Base-by-base conservation (phyloP, 208 protist genomes). In the Crithidia expoeki region DNA sequence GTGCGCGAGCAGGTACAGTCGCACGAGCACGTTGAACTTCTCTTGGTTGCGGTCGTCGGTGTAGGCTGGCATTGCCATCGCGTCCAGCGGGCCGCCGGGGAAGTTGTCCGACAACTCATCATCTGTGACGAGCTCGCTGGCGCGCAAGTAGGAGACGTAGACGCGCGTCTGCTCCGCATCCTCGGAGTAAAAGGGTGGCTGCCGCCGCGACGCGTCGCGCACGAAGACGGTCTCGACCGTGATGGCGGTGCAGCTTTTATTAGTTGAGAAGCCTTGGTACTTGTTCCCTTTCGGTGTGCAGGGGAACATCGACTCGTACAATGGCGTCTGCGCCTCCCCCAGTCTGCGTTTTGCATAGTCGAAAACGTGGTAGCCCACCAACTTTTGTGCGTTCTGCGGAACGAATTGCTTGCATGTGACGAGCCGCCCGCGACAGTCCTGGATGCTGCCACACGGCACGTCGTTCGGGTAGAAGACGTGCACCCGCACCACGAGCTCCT, bases 201-300 rank as follows among this genome's bases (percentile, higher is more conserved):
- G 46, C 58, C 32, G 44, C 16, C 59, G 23, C 68, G 17, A 28
- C 51, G 57, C 21, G 50, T 59, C 40, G 38, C 58, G 59, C 40
- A 74, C 68, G 36, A 68, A 66, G 32, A 67, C 68, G 56, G 68
- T 60, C 32, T 74, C 68, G 5, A 74, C 59, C 12, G 68, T 74
- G 34, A 74, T 51, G 51, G 68, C 59, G 28, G 51, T 51, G 58
- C 58, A 66, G 10, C n/a, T 57, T 1, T 6, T 7, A 3, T 33
- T 33, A 47, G 34, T 32, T 0, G 59, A 47, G 40, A 74, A 74
- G 14, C 68, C 68, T 0, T 21, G 34, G 57, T 38, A 10, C 27
- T 21, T 17, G 10, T 0, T 44, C 2, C 21, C 16, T 12, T 61
- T 59, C 33, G 68, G 19, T 23, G 58, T 67, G 59, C 25, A 74